Evolutionary conservation across 1,284 basidiomycete genomes (phyloP), one percentile per base, ranked within the genome.

Genomic region (Cryptococcus maquisensis): DNA sequence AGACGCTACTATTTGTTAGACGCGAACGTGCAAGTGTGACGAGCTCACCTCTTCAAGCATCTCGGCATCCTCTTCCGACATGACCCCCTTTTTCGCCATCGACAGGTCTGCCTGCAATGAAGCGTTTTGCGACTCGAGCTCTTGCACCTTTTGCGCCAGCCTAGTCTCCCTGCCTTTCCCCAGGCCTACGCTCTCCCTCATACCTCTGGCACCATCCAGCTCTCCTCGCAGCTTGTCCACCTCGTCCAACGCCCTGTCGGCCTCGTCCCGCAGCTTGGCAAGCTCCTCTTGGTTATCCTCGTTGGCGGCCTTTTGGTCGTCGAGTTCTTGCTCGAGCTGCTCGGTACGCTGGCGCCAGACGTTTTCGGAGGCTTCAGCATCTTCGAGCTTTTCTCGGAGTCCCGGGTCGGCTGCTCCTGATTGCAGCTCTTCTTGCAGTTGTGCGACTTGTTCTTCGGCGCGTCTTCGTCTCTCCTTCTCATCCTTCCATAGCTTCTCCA

Each of bases 281-380:
- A 83, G 81, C 40, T 79, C 79, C 49, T 85, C 82, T 23, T 18
- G 18, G 38, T 84, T 82, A 45, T 86, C 71, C 55, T 81, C 79
- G 15, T 72, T 74, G 23, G 51, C 9, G 74, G 77, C 55, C 36
- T 67, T 68, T 8, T 88, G 79, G 8, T 84, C 82, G 38, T 85
- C 82, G 57, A 85, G 84, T 65, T 86, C 83, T 16, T 77, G 81
- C 69, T 86, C 83, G 35, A 89, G 78, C 50, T 83, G 81, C 46
- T 83, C 81, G 0, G 80, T 56, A 85, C 86, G 49, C 85, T 83
- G 70, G 87, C 88, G 43, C 87, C 86, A 74, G 82, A 81, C 64
- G 86, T 86, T 62, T 88, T 73, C 58, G 35, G 62, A 28, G 59
- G 63, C 60, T 52, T 76, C 69, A 7, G 56, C 67, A 36, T 71